A percentile compares a stretch with the other conserved stretches of the same genome.
phyloP scores from a whole-genome alignment of 2,329 filamentous ascomycete species.

The Mycogone perniciosa region DNA sequence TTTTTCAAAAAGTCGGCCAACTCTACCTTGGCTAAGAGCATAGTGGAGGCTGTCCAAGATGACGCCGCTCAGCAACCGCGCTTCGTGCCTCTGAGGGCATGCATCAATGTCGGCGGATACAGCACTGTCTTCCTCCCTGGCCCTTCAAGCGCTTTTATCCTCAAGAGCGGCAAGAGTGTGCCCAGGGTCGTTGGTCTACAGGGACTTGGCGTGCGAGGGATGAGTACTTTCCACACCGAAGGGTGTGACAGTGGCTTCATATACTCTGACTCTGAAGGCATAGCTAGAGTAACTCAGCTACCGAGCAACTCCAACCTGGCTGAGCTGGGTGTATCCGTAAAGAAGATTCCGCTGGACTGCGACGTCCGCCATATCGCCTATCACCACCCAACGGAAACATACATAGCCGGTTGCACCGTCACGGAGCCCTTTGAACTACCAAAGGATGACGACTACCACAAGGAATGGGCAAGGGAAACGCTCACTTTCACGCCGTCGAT shows the following conservation, averaged over 20 bases:
- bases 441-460: slow-evolving; percentile 77
- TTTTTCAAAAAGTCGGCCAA: slow-evolving; percentile 73
- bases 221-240: slow-evolving; percentile 71
- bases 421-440: slow-evolving; percentile 72
- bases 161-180: slow-evolving; percentile 72
- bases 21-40: slow-evolving; percentile 55
- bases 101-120: slow-evolving; percentile 67
- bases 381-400: slow-evolving; percentile 67
- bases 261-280: slow-evolving; percentile 67
- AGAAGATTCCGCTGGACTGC: slow-evolving; percentile 61
- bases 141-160: slow-evolving; percentile 68
- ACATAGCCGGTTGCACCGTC: slow-evolving; percentile 66
- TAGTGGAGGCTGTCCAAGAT: slow-evolving; percentile 44
- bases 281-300: slow-evolving; percentile 67
- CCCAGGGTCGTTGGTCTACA: slow-evolving; percentile 71
- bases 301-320: slow-evolving; percentile 60
- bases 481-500: slow-evolving; percentile 57
- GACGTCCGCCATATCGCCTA: slow-evolving; percentile 71
- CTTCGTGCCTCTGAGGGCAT: slow-evolving; percentile 49
- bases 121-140: slow-evolving; percentile 79
- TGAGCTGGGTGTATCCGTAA: slow-evolving; percentile 69
- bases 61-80: slow-evolving; percentile 41
- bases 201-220: slow-evolving; percentile 59
- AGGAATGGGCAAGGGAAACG: slow-evolving; percentile 73
- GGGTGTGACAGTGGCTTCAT: slow-evolving; percentile 78